Evolutionary conservation across 179 eudicot genomes (phyloP).

Genomic region (Corrigiola litoralis): DNA sequence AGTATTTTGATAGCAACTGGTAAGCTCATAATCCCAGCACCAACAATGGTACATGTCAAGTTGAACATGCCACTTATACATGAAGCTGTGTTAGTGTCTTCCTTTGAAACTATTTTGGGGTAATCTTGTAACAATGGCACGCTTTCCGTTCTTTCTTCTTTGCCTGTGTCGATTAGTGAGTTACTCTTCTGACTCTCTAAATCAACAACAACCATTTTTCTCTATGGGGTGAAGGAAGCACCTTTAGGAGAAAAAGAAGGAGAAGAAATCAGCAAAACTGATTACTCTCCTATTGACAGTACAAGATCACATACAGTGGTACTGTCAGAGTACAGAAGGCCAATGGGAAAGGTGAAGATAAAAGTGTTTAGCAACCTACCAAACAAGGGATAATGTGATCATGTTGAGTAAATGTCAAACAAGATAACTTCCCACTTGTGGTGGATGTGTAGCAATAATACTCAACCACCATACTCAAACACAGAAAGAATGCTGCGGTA

Average conservation of each 20-base stretch:
- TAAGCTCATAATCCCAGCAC: slow-evolving; percentile 48
- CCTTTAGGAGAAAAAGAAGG: no score
- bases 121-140: slow-evolving; percentile 20
- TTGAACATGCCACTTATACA: slow-evolving; percentile 30
- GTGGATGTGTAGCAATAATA: background rate
- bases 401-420: no score
- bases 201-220: slow-evolving; percentile 16
- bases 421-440: no score
- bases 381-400: background rate
- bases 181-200: slow-evolving; percentile 16
- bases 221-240: no score
- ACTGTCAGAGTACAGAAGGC: background rate
- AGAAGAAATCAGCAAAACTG: background rate
- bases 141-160: slow-evolving; percentile 3
- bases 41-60: slow-evolving; percentile 39
- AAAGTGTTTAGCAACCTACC: background rate
- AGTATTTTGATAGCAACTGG: slow-evolving; percentile 44
- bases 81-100: slow-evolving; percentile 24
- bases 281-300: background rate
- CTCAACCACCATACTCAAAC: background rate
- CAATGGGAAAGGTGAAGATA: background rate
- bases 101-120: slow-evolving; percentile 13
- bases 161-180: background rate
- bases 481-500: background rate
- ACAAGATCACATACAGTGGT: background rate